Evolutionary conservation across 2,329 filamentous ascomycete species (phyloP).

Genomic region (Arthrocladium fulminans): DNA sequence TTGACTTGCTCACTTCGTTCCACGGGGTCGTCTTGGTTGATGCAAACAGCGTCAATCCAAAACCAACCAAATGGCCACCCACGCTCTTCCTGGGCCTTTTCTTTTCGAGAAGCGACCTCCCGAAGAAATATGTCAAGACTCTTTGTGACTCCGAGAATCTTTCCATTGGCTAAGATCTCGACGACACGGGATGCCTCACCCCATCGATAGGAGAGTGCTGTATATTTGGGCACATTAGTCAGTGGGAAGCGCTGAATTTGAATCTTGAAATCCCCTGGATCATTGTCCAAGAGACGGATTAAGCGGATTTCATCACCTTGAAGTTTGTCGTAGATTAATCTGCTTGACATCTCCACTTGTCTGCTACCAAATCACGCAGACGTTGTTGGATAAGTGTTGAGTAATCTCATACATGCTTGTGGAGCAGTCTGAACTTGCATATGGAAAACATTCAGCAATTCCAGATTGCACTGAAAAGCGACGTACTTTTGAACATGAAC

Average conservation of each 20-base stretch:
- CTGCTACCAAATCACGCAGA: no score
- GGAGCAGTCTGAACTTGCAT: no score
- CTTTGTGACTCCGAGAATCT: not conserved
- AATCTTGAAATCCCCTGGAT: not conserved
- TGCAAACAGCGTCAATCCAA: slow-evolving; percentile 14
- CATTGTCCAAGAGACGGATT: not conserved
- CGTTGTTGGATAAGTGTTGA: no score
- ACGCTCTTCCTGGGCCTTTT: not conserved
- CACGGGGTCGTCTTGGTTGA: slow-evolving; percentile 11
- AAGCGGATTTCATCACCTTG: not conserved
- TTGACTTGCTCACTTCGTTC: slow-evolving; percentile 12
- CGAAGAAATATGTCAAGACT: not conserved
- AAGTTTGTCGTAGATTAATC: not conserved
- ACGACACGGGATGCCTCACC: not conserved
- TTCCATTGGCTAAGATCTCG: not conserved
- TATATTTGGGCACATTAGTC: not conserved
- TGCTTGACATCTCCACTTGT: not conserved
- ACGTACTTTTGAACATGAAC: no score
- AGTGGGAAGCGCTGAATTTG: not conserved
- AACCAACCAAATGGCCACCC: not conserved
- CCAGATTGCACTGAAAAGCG: no score
- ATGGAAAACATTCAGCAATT: no score
- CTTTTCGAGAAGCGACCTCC: not conserved
- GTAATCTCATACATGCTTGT: no score
- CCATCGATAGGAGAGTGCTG: not conserved